These are phyloP conservation scores for Liriodendron chinense DNA, from an alignment of 164 flowering plant genomes.

Conservation along the genomic window DNA sequence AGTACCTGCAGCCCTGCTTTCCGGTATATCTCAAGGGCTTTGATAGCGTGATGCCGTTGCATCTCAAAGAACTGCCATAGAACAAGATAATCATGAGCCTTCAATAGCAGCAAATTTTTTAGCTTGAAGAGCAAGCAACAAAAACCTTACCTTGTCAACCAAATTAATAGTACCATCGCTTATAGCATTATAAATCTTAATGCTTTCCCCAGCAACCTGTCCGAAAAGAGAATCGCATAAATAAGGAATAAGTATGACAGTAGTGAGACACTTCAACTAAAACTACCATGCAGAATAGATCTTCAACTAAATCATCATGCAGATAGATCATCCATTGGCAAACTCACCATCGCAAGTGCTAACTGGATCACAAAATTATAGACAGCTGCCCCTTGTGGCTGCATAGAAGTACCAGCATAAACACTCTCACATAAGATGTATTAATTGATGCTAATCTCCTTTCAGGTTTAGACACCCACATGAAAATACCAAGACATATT, in stretches of 20 bases:
- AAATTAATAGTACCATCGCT: slow-evolving; percentile 83
- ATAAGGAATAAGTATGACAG: slow-evolving; percentile 2
- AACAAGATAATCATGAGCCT: not conserved
- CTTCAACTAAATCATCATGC: not conserved
- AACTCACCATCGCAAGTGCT: slow-evolving; percentile 80
- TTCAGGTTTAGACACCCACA: not conserved
- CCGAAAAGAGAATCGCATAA: slow-evolving; percentile 8
- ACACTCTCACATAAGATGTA: not conserved
- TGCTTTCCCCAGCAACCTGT: slow-evolving; percentile 93
- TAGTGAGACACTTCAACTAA: not conserved
- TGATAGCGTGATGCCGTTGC: slow-evolving; percentile 86
- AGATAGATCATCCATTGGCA: not conserved
- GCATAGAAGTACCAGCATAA: slow-evolving; percentile 27
- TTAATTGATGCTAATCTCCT: not conserved
- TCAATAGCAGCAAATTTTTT: not conserved
- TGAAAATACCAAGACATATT: not conserved
- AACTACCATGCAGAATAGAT: not conserved
- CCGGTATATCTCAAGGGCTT: slow-evolving; percentile 81
- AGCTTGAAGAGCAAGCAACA: not conserved
- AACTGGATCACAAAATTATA: slow-evolving; percentile 78
- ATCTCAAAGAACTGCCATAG: slow-evolving; percentile 91
- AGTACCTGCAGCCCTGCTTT: slow-evolving; percentile 85
- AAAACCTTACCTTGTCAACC: slow-evolving; percentile 85
- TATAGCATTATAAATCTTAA: slow-evolving; percentile 80
- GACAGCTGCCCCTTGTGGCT: slow-evolving; percentile 95